Evolutionary conservation across 345 rosid genomes (phyloP), one percentile per base, ranked within the genome.

Genomic region (Abelmoschus esculentus): DNA sequence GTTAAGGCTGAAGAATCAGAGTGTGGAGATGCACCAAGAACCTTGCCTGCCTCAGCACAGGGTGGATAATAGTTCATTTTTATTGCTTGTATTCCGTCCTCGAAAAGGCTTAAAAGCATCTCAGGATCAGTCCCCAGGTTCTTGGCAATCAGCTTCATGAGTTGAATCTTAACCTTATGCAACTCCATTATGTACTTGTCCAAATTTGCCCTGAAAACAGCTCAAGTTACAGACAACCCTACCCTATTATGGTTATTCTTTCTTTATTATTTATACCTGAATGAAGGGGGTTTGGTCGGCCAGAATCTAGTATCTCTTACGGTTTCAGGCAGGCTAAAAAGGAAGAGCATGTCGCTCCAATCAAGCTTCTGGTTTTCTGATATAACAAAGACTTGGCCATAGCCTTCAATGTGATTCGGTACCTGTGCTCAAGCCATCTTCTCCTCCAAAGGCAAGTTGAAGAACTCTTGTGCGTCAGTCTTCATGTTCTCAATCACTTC

Each of bases 341-440:
- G 80, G 66, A 83, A 80, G 22, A 83, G 77, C 88, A 81, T 73
- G 77, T 83, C 87, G 3, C 79, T 81, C 89, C 85, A 84, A 22
- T 86, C 87, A 38, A 83, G 86, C 75, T 84, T 86, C 62, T 81
- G 83, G 1, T 83, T 81, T 47, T 83, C 73, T 0, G 86, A 78
- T n/a, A 79, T 59, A 6, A 83, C 83, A 36, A 81, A 83, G 3
- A 85, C 85, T 72, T 84, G 86, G n/a, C 87, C 86, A n/a, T 80
- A 84, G 3, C 87, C 87, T 80, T 83, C 83, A 1, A 81, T 55
- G 19, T 14, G 14, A 44, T 75, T 77, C 6, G 86, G 82, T 60
- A 47, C 4, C 72, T 82, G 83, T 7, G 73, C 81, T 61, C 38
- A 80, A 0, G 6, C 66, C 84, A 71, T 74, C 70, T 84, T 81